Percentiles rank a stretch among this genome's conserved stretches.
phyloP scores from a whole-genome alignment of 2,329 filamentous ascomycete species.

The Cladosporium sphaerospermum region DNA sequence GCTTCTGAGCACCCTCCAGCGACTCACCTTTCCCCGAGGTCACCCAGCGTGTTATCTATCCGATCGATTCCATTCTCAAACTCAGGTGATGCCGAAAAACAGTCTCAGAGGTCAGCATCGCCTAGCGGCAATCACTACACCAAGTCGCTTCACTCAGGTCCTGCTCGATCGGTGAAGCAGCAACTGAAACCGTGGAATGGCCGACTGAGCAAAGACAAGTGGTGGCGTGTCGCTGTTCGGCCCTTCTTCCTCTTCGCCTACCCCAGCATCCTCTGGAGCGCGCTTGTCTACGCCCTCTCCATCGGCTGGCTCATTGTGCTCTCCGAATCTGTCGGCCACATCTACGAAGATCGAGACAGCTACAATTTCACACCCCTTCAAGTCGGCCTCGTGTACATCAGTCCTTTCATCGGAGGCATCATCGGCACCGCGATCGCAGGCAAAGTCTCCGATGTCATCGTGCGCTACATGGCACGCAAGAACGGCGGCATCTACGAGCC shows the following conservation, averaged over 20 bases:
- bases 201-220: constrained; percentile 68
- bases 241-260: constrained; percentile 85
- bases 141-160: constrained; percentile 58
- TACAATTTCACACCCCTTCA: constrained; percentile 81
- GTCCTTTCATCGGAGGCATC: constrained; percentile 81
- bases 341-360: constrained; percentile 61
- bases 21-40: background rate
- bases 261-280: constrained; percentile 82
- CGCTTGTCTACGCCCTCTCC: constrained; percentile 77
- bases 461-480: constrained; percentile 70
- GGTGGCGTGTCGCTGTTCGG: constrained; percentile 68
- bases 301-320: constrained; percentile 95
- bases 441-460: constrained; percentile 77
- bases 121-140: constrained; percentile 53
- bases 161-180: constrained; percentile 64
- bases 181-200: constrained; percentile 74
- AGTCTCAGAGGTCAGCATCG: background rate
- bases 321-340: constrained; percentile 75
- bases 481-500: constrained; percentile 96
- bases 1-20: background rate
- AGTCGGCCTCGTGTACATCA: constrained; percentile 81
- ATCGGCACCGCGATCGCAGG: constrained; percentile 89
- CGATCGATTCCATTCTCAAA: constrained; percentile 6
- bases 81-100: background rate
- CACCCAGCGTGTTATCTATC: background rate